These are phyloP conservation scores for Ascocoryne sarcoides DNA, from an alignment of 2,329 filamentous ascomycete species.

Conservation along the genomic window DNA sequence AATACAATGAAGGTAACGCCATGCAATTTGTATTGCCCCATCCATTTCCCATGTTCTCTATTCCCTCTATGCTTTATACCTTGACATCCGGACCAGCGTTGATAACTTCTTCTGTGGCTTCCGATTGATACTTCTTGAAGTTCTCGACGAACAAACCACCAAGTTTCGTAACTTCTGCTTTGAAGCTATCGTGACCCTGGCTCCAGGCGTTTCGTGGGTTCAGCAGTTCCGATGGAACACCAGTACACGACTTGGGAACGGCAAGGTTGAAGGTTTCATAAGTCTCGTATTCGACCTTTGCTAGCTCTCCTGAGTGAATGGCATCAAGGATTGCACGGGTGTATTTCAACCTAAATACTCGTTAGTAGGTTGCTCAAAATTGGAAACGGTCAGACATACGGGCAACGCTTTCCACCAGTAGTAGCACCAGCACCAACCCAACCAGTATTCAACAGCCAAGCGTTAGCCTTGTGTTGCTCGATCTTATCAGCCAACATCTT, in stretches of 20 bases:
- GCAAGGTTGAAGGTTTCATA: conserved; percentile 96
- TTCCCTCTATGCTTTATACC: no score
- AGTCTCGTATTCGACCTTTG: conserved; percentile 84
- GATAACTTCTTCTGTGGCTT: conserved; percentile 74
- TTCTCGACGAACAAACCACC: conserved; percentile 88
- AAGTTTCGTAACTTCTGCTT: conserved; percentile 81
- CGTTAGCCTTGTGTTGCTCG: conserved; percentile 85
- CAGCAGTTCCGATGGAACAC: conserved; percentile 83
- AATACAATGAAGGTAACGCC: conserved; percentile 20
- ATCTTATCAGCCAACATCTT: conserved; percentile 99
- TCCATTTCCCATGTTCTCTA: no score
- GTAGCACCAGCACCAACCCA: conserved; percentile 90
- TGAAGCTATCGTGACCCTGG: conserved; percentile 71
- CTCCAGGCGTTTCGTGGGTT: conserved; percentile 95
- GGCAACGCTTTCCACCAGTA: conserved; percentile 93
- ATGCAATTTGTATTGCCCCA: conserved; percentile 15
- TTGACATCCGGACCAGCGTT: conserved; percentile 46
- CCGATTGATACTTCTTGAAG: conserved; percentile 88
- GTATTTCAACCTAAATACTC: conserved; percentile 66
- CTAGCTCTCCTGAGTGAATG: conserved; percentile 94
- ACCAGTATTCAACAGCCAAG: conserved; percentile 97
- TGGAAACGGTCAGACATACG: conserved; percentile 30
- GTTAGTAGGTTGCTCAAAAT: conserved; percentile 8
- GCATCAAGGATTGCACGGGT: conserved; percentile 96
- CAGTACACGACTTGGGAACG: conserved; percentile 85